These are phyloP conservation scores for Nicotiana knightiana DNA, from an alignment of 257 asterid genomes.

Conservation along the genomic window DNA sequence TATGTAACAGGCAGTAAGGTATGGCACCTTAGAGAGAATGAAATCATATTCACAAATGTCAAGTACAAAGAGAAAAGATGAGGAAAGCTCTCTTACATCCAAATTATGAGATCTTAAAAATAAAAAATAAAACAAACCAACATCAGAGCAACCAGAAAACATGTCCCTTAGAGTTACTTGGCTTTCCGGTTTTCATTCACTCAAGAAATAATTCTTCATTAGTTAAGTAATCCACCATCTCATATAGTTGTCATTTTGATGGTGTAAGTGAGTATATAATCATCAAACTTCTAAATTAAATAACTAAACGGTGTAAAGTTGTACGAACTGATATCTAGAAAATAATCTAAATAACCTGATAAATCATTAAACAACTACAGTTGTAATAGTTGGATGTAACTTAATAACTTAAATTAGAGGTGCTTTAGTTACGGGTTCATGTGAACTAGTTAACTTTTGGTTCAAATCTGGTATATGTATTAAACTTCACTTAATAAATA, in stretches of 20 bases:
- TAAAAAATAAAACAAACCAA: background rate
- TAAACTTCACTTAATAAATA: too few species aligned
- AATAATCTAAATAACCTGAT: background rate
- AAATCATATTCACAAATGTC: background rate
- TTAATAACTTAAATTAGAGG: background rate
- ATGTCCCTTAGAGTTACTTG: background rate
- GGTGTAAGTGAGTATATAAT: background rate
- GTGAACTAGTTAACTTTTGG: too few species aligned
- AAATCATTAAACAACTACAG: background rate
- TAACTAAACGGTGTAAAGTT: background rate
- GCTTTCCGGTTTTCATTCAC: background rate
- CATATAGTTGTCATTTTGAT: background rate
- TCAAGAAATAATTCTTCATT: background rate
- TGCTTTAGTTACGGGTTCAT: too few species aligned
- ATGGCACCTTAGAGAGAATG: background rate
- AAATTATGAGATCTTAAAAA: background rate
- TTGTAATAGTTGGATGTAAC: background rate
- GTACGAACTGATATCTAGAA: background rate
- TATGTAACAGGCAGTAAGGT: background rate
- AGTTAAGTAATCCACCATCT: background rate
- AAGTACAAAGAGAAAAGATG: background rate
- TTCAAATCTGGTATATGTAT: too few species aligned
- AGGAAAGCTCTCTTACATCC: background rate
- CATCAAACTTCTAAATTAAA: background rate
- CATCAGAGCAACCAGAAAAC: background rate